These are phyloP conservation scores for Viola pubescens DNA, from an alignment of 441 rosid species.

Conservation along the genomic window DNA sequence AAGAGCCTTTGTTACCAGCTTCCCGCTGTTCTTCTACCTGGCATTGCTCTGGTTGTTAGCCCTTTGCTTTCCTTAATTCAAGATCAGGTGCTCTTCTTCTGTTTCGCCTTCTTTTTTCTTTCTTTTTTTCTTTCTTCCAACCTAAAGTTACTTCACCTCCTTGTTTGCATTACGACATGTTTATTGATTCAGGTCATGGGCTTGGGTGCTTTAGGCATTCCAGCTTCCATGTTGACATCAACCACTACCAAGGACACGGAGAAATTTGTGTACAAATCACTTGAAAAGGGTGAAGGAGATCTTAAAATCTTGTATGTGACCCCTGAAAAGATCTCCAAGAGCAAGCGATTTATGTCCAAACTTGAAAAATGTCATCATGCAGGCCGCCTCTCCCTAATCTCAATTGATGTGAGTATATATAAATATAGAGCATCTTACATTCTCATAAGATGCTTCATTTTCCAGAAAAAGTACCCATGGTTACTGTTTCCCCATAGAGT, in stretches of 20 bases:
- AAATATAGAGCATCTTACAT: not conserved
- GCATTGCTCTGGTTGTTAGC: conserved; percentile 41
- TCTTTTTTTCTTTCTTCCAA: not conserved
- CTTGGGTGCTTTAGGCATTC: conserved; percentile 76
- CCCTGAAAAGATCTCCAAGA: conserved; percentile 94
- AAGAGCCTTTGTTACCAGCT: conserved; percentile 98
- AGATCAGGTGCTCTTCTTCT: conserved; percentile 67
- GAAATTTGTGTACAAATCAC: conserved; percentile 83
- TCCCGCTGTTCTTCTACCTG: conserved; percentile 71
- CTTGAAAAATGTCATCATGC: conserved; percentile 84
- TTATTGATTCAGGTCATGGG: conserved; percentile 69
- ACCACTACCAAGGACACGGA: conserved; percentile 82
- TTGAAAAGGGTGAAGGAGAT: conserved; percentile 85
- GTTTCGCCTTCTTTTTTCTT: not conserved
- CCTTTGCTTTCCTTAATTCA: conserved; percentile 88
- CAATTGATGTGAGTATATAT: conserved; percentile 68
- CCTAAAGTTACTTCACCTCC: not conserved
- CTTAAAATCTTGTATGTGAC: conserved; percentile 83
- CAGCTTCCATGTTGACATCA: conserved; percentile 85
- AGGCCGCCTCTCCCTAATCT: conserved; percentile 72
- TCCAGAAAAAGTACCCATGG: too few relatives aligned
- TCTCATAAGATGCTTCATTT: too few relatives aligned
- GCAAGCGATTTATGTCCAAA: conserved; percentile 97
- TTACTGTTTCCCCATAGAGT: too few relatives aligned
- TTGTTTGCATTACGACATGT: conserved; percentile 5